Percentiles rank a stretch among this genome's conserved stretches.
Conservation (phyloP, 2,329 filamentous ascomycete genomes). For the Alternaria sp. region DNA sequence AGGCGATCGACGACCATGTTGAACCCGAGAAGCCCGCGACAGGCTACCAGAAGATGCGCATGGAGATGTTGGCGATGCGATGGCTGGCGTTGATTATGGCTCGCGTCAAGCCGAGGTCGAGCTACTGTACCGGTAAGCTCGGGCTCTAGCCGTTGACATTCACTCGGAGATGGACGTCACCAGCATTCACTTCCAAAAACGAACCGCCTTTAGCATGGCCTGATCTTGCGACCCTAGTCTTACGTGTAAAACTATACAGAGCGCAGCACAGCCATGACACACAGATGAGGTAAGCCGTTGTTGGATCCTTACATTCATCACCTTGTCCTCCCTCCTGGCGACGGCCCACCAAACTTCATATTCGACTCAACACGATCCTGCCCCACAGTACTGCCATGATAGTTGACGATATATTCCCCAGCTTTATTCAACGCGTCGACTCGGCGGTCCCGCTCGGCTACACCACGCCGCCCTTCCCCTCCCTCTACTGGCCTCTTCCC, state of each 20-base stretch:
- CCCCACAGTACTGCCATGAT: not conserved
- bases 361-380: not conserved
- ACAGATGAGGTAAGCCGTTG: constrained; percentile 43
- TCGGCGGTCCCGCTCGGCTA: constrained; percentile 66
- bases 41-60: constrained; percentile 13
- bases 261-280: constrained; percentile 30
- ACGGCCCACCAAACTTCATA: not conserved
- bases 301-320: not conserved
- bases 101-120: constrained; percentile 42
- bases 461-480: constrained; percentile 76
- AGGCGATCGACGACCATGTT: constrained; percentile 73
- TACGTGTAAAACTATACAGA: not conserved
- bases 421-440: constrained; percentile 58
- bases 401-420: constrained; percentile 29
- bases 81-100: constrained; percentile 31
- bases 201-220: not conserved
- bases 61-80: constrained; percentile 9
- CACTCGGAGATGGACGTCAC: constrained; percentile 26
- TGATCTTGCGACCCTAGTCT: not conserved
- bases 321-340: not conserved
- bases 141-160: constrained; percentile 28
- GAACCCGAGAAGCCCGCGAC: constrained; percentile 15
- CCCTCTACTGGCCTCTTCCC: constrained; percentile 77
- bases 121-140: constrained; percentile 13
- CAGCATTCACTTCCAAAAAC: constrained; percentile 10